Conservation (phyloP, 163 green algal genomes). For the Chlamydomonas reinhardtii region DNA sequence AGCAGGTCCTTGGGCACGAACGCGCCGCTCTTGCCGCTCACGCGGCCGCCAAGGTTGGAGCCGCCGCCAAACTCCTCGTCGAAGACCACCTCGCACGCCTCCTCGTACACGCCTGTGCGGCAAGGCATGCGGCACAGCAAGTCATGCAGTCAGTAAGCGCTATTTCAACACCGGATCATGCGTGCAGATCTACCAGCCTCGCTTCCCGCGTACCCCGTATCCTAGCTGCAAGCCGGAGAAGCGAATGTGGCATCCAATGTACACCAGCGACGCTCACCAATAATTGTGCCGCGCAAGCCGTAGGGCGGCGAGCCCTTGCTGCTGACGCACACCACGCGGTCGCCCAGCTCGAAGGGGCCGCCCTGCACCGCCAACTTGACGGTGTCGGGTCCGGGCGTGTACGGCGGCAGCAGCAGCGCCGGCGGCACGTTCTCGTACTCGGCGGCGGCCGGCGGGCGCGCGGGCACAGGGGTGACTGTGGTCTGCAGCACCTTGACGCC, state of each 20-base stretch:
- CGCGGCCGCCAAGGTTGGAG: slow-evolving; percentile 78
- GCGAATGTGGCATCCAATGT: no score
- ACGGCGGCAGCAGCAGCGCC: slow-evolving; percentile 82
- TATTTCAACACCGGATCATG: no score
- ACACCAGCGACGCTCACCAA: slow-evolving; percentile 54
- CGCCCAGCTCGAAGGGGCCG: slow-evolving; percentile 85
- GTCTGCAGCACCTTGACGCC: slow-evolving; percentile 77
- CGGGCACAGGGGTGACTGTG: slow-evolving; percentile 25
- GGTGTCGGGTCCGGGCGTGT: slow-evolving; percentile 56
- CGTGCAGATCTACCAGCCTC: no score
- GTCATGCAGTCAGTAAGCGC: no score
- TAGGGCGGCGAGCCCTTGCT: slow-evolving; percentile 74
- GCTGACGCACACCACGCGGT: slow-evolving; percentile 80
- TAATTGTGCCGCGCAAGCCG: slow-evolving; percentile 79
- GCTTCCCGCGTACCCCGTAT: no score
- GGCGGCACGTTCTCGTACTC: slow-evolving; percentile 84
- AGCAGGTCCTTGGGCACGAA: slow-evolving; percentile 72
- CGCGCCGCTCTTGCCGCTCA: slow-evolving; percentile 65
- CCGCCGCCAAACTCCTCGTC: slow-evolving; percentile 81
- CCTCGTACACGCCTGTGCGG: slow-evolving; percentile 50
- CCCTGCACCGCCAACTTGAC: slow-evolving; percentile 64
- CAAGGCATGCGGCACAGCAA: neutral
- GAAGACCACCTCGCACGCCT: slow-evolving; percentile 83
- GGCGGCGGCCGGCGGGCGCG: slow-evolving; percentile 26
- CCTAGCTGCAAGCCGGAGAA: no score